Evolutionary conservation across 352 stramenopile species (phyloP), one percentile per base, ranked within the genome.

Genomic region (Phytophthora sp.): DNA sequence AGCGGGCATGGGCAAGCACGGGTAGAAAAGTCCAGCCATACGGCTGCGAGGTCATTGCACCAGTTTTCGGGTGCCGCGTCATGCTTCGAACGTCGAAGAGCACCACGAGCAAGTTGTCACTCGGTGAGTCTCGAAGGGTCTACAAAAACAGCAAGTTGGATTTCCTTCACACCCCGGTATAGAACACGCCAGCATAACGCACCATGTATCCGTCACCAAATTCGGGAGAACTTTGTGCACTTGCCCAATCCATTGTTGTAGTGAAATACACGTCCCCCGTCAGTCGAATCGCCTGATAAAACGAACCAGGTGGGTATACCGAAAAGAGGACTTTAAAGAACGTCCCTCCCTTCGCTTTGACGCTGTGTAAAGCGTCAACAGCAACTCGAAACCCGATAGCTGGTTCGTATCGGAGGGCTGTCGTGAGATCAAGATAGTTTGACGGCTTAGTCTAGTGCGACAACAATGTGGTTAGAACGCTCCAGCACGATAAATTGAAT

Each of bases 1-100:
- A 69, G 1, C 63, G 69, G 7, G 59, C 64, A 15, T 76, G 53
- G 5, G 54, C 64, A 3, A 94, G 69, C 0, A 92, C 61, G 0
- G 79, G 79, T 9, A 91, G 43, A 12, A 91, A 94, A 4, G 72
- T 81, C 85, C 85, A 94, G 0, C 73, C 85, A 18, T 87, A 74
- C 17, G 75, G 68, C 31, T 85, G 69, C 1, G 77, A 87, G 1
- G 53, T 57, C 20, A 81, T 82, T 1, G 37, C 49, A 5, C 77
- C 77, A 5, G 68, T 81, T 55, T 89, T 90, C 5, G 67, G 48
- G 21, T 77, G 76, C 7, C 76, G 74, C 11, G 54, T 57, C 17
- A 90, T 50, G 5, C 39, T 67, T n/a, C 76, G 77, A 15, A 94
- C 63, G 54, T 91, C 85, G 9, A 94, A 73, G 1, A 94, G 28